Conservation (phyloP, 2,329 filamentous ascomycete genomes). For the Gnomoniopsis sp. region DNA sequence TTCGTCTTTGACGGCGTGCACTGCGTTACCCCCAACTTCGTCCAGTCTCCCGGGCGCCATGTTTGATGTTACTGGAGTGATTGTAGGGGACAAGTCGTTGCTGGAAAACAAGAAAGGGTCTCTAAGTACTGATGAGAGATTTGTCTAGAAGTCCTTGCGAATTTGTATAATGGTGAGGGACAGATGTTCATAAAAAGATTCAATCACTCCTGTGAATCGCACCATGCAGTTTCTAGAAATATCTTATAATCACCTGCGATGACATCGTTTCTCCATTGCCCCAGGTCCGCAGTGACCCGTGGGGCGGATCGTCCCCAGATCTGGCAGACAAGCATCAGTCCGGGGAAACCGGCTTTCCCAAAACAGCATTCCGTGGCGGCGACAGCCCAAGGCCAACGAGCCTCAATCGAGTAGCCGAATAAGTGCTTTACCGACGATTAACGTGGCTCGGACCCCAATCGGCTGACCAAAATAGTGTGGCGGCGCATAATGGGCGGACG, state of each 20-base stretch:
- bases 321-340: not conserved
- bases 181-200: not conserved
- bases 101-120: too few species aligned
- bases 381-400: not conserved
- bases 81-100: too few species aligned
- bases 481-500: not conserved
- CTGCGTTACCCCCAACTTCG: not conserved
- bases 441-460: too few species aligned
- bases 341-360: slow-evolving; percentile 1
- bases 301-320: not conserved
- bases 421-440: too few species aligned
- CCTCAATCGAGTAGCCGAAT: not conserved
- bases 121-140: not conserved
- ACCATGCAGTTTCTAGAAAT: not conserved
- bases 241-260: not conserved
- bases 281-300: not conserved
- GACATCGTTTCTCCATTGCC: not conserved
- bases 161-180: not conserved
- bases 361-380: not conserved
- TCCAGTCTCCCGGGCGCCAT: slow-evolving; percentile 10
- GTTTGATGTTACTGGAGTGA: not conserved
- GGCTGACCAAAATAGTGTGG: not conserved
- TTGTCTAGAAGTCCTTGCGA: not conserved
- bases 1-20: slow-evolving; percentile 6
- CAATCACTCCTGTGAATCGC: not conserved